Base-by-base conservation (phyloP, 2,329 filamentous ascomycete genomes). In the Alternaria sp. region DNA sequence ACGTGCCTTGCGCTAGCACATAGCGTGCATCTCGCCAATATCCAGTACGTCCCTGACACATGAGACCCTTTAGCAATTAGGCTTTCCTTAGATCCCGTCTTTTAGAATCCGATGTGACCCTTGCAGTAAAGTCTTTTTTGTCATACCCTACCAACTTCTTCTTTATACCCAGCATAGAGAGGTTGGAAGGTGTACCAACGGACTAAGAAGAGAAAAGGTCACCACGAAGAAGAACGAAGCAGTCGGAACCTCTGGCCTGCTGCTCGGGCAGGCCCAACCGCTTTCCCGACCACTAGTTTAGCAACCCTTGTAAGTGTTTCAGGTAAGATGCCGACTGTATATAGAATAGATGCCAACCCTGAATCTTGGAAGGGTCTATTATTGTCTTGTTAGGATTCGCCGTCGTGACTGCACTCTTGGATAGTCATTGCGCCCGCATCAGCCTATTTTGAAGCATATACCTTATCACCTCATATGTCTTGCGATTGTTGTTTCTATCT, bases 1-100 rank as follows among this genome's bases (percentile, higher is more conserved):
- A 46, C 27, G 50, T 55, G 51, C 36, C 30, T 44, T 9, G 48
- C 61, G 62, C 62, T 62, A 64, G 38, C 7, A 32, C 28, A 25
- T 50, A 10, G 41, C 38, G 40, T 41, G 48, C 53, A 57, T 48
- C 27, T 51, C 20, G 48, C 32, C 10, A 34, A 5, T 9, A 18
- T 30, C 45, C 18, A 49, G n/a, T 27, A 27, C 25, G 38, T 10
- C 11, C 38, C 38, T 20, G 38, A 41, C 18, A 14, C 14, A 36
- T 32, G 32, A 38, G 20, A 22, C 20, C 10, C 32, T 34, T 20
- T 3, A 18, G 46, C 30, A 36, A 16, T 28, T 27, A 30, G 9
- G 7, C 18, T 38, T 32, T 49, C 46, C 9, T 5, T 34, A 14
- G 2, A 12, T 10, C 20, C 9, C 4, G 22, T 9, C 14, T 38